Base-by-base conservation (phyloP, 495 filamentous ascomycete genomes). In the Penicillium malachiteum region DNA sequence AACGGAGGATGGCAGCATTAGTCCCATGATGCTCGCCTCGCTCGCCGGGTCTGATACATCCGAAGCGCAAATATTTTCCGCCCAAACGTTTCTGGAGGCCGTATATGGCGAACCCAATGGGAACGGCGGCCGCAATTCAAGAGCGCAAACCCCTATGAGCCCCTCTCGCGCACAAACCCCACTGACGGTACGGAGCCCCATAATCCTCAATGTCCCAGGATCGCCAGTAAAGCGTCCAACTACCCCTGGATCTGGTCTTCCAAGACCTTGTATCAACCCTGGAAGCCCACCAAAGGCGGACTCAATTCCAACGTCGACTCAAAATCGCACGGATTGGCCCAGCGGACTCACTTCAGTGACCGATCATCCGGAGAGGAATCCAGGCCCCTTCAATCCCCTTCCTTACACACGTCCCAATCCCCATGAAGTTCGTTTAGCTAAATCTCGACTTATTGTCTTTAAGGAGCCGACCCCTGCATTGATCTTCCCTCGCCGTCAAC, bases 81-180 rank as follows among this genome's bases (percentile, higher is more conserved):
- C 92, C 7, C 76, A 85, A 1, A 71, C 79, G 11, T 97, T 95
- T 68, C 80, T 96, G 48, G 92, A 96, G 53, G 85, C 77, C 12
- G 81, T 92, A 16, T 96, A 90, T 56, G 79, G 80, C 31, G 89
- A 93, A 59, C 72, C 77, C n/a, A 67, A 73, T 37, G 74, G 70
- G 46, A 78, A 82, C 55, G 76, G 79, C 49, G 79, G 83, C 54
- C 76, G 79, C 50, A 83, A 78, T 51, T 90, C 90, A 7, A 81
- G 90, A 70, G 89, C 89, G 14, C 82, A 83, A 35, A 96, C 92
- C 17, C 91, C 91, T 54, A 87, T 92, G 86, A 78, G 88, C 65
- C 70, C 71, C n/a, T 75, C 71, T 48, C 71, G 76, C 55, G 71
- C 74, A 21, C 61, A 78, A 52, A 79, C 76, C 11, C 76, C 76